Base-by-base conservation (phyloP, 2,329 filamentous ascomycete species). In the Xylaria sp. region DNA sequence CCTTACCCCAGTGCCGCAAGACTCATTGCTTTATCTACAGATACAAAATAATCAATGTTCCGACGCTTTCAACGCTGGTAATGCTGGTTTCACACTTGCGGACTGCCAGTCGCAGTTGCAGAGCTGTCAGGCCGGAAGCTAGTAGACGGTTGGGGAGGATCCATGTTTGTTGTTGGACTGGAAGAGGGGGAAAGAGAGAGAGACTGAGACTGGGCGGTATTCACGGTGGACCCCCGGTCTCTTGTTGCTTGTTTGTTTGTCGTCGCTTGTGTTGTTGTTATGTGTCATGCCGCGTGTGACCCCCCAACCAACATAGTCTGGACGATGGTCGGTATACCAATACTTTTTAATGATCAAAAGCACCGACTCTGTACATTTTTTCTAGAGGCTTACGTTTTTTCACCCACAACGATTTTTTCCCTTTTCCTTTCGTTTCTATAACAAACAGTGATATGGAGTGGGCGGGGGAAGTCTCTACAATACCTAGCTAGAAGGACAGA, bases 31-130 rank as follows among this genome's bases (percentile, higher is more conserved):
- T 21, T 42, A 8, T 19, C 24, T 22, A 3, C 38, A 57, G 56
- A 79, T 86, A 54, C 83, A 88, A 72, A 81, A 84, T 72, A 87
- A 86, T 63, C 71, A 68, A 2, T 89, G 86, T 64, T 74, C 80
- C 11, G 72, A 84, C 58, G 78, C 78, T 22, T 80, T 80, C 52
- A 87, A 87, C 68, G 63, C 71, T 11, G 81, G 83, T 18, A 53
- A 69, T 46, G 61, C 74, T 13, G 75, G 74, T 39, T 67, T 75
- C 54, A 72, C 70, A 2, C 69, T 80, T 22, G 58, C 65, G n/a
- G 78, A 85, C 51, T 88, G 85, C 72, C 74, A 79, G 57, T 64
- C 71, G 4, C 85, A 88, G 71, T 75, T 57, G 4, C 44, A 63
- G 48, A 38, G 55, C 29, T 69, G 67, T 59, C 18, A 48, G 17